phyloP scores from a whole-genome alignment of 1,284 basidiomycete species.

The Trichosporon coremiiforme region DNA sequence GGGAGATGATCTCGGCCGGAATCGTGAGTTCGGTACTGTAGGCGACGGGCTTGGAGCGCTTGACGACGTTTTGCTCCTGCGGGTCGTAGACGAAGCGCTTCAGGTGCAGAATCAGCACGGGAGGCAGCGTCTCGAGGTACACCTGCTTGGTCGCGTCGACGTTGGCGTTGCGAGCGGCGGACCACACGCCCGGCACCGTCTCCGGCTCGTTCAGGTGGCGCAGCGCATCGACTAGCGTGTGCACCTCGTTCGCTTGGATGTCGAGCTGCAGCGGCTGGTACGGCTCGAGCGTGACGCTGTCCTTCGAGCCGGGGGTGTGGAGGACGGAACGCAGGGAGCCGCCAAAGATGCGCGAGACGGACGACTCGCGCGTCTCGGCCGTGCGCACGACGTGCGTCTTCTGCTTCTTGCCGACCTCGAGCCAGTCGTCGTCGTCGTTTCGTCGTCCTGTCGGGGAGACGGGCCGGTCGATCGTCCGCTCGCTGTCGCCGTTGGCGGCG shows the following conservation, averaged over 20 bases:
- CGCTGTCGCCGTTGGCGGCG: constrained; percentile 37
- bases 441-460: constrained; percentile 51
- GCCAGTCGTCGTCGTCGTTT: constrained; percentile 63
- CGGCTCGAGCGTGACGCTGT: constrained; percentile 87
- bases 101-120: constrained; percentile 84
- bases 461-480: constrained; percentile 50
- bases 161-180: constrained; percentile 63
- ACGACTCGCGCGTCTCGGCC: constrained; percentile 77
- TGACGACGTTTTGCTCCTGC: constrained; percentile 63
- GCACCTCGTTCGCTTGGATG: constrained; percentile 78
- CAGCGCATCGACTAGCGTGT: constrained; percentile 81
- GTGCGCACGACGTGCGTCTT: constrained; percentile 78
- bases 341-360: constrained; percentile 89
- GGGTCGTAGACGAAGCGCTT: constrained; percentile 92
- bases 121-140: constrained; percentile 81
- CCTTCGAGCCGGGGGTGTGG: constrained; percentile 75
- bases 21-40: constrained; percentile 80
- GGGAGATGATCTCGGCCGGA: constrained; percentile 68
- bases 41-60: constrained; percentile 77
- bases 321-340: constrained; percentile 90
- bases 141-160: constrained; percentile 86
- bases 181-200: constrained; percentile 71
- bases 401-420: constrained; percentile 91
- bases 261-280: constrained; percentile 89
- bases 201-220: constrained; percentile 78